Conservation (phyloP, 2,329 filamentous ascomycete species). For the Coniella vitis region DNA sequence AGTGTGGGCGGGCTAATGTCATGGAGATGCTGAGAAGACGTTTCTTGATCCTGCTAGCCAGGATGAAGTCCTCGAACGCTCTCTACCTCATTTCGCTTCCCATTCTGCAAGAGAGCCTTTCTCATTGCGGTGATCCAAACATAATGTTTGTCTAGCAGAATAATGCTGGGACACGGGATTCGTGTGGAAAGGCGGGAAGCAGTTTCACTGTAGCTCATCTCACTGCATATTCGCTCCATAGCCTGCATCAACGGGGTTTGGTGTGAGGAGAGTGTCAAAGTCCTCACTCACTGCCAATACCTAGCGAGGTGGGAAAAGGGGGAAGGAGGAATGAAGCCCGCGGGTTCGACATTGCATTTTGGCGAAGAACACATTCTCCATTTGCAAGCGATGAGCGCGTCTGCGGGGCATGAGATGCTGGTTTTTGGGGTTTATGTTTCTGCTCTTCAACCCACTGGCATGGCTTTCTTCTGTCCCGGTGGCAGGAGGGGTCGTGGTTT, state of each 20-base stretch:
- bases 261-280: constrained; percentile 15
- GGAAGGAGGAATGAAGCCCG: constrained; percentile 6
- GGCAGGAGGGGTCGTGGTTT: background rate
- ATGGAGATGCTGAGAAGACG: too few relatives aligned
- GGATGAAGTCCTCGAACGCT: background rate
- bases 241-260: background rate
- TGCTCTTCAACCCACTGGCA: background rate
- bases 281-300: constrained; percentile 11
- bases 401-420: constrained; percentile 18
- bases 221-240: constrained; percentile 13
- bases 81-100: background rate
- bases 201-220: constrained; percentile 12
- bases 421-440: constrained; percentile 3
- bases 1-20: background rate
- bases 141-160: background rate
- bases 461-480: background rate
- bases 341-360: constrained; percentile 8
- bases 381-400: background rate
- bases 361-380: constrained; percentile 6
- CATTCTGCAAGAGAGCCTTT: too few relatives aligned
- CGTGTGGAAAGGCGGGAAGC: constrained; percentile 5
- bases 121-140: background rate
- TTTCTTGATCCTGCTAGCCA: constrained; percentile 10
- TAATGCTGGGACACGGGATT: background rate
- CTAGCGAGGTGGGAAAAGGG: background rate